Conservation (phyloP, 2,329 filamentous ascomycete species). For the Thielaviopsis punctulata region DNA sequence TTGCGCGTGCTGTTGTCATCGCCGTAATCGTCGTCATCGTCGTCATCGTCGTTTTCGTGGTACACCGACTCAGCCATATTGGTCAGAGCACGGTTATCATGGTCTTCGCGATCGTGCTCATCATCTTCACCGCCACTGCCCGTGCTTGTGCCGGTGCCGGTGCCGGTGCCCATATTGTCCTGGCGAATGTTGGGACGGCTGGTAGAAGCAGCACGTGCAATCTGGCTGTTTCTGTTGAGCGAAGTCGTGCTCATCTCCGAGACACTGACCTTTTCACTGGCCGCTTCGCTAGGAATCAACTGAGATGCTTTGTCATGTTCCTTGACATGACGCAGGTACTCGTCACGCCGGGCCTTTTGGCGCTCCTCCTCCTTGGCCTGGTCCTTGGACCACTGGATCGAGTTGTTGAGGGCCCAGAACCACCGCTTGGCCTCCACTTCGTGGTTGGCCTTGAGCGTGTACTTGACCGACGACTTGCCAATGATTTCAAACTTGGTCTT, state of each 20-base stretch:
- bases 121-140: slow-evolving; percentile 36
- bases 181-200: slow-evolving; percentile 3
- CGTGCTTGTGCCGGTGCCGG: slow-evolving; percentile 21
- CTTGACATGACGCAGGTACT: slow-evolving; percentile 62
- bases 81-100: slow-evolving; percentile 22
- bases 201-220: slow-evolving; percentile 16
- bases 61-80: slow-evolving; percentile 21
- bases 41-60: slow-evolving; percentile 36
- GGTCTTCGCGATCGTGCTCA: slow-evolving; percentile 27
- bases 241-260: slow-evolving; percentile 20
- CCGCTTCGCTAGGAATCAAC: slow-evolving; percentile 27
- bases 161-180: slow-evolving; percentile 13
- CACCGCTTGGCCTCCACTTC: slow-evolving; percentile 95
- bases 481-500: slow-evolving; percentile 97
- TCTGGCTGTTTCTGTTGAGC: slow-evolving; percentile 1
- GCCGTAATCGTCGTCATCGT: slow-evolving; percentile 64
- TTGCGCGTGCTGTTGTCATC: slow-evolving; percentile 57
- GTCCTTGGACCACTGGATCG: slow-evolving; percentile 96
- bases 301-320: slow-evolving; percentile 44
- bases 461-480: slow-evolving; percentile 96
- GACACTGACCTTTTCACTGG: slow-evolving; percentile 35
- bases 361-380: slow-evolving; percentile 82
- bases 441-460: slow-evolving; percentile 93
- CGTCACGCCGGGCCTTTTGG: slow-evolving; percentile 55
- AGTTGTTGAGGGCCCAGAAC: slow-evolving; percentile 98